These are phyloP conservation scores for Mitosporidium daphniae DNA, from an alignment of 371 early-diverging fungal species.

Conservation along the genomic window DNA sequence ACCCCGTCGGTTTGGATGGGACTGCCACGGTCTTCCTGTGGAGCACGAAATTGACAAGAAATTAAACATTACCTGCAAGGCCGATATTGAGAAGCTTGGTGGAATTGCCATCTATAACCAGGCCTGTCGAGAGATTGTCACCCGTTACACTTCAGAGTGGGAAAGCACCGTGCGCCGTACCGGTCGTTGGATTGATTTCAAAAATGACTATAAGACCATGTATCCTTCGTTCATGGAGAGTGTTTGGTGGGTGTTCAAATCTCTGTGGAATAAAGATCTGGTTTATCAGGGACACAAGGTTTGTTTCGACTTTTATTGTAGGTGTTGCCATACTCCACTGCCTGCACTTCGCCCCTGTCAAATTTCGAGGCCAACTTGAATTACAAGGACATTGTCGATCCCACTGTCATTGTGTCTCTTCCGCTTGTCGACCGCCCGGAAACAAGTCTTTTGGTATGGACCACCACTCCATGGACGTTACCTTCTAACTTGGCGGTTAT, in stretches of 20 bases:
- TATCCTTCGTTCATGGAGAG: slow-evolving; percentile 83
- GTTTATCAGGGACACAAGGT: slow-evolving; percentile 74
- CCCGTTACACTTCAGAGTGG: slow-evolving; percentile 91
- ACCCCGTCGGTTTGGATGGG: slow-evolving; percentile 97
- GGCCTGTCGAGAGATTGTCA: slow-evolving; percentile 90
- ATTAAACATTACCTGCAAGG: slow-evolving; percentile 26
- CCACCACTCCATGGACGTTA: slow-evolving; percentile 99
- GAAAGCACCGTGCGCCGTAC: slow-evolving; percentile 70
- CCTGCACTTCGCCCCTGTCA: slow-evolving; percentile 72
- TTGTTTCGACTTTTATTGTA: slow-evolving; percentile 1
- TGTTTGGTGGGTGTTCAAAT: slow-evolving; percentile 97
- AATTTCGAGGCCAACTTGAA: slow-evolving; percentile 98
- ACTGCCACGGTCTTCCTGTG: slow-evolving; percentile 96
- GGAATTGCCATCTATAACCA: slow-evolving; percentile 96
- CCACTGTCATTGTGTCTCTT: slow-evolving; percentile 74
- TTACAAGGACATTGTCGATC: slow-evolving; percentile 94
- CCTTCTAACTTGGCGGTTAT: slow-evolving; percentile 79
- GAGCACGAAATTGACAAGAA: slow-evolving; percentile 98
- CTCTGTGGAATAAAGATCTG: slow-evolving; percentile 66
- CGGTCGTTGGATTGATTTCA: slow-evolving; percentile 99
- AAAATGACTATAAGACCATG: slow-evolving; percentile 95
- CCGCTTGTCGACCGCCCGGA: slow-evolving; percentile 39
- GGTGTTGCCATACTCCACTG: slow-evolving; percentile 98
- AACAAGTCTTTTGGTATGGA: slow-evolving; percentile 73
- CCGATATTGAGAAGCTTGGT: slow-evolving; percentile 52